These are phyloP conservation scores for Pythium brassicae DNA, from an alignment of 352 stramenopile species.

Conservation along the genomic window DNA sequence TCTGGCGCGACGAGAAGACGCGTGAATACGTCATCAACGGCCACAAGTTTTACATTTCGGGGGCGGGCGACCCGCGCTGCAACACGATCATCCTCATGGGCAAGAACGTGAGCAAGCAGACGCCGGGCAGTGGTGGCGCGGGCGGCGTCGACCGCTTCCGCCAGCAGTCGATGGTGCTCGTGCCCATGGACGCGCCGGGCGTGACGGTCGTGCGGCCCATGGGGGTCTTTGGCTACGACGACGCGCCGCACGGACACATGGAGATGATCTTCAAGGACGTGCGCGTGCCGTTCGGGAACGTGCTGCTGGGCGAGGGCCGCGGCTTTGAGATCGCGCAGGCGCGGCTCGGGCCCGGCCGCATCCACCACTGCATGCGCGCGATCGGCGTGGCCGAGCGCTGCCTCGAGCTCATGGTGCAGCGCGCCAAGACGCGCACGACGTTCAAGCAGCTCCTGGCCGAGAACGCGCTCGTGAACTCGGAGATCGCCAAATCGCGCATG, in stretches of 20 bases:
- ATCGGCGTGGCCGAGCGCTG: conserved; percentile 89
- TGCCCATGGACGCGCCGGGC: conserved; percentile 88
- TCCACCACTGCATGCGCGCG: conserved; percentile 98
- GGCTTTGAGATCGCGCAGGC: conserved; percentile 89
- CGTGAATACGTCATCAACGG: conserved; percentile 93
- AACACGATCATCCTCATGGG: conserved; percentile 87
- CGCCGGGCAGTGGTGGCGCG: conserved; percentile 10
- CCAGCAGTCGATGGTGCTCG: conserved; percentile 89
- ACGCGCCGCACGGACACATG: conserved; percentile 94
- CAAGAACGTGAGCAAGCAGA: conserved; percentile 40
- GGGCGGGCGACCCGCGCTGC: conserved; percentile 94
- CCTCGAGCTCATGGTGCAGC: conserved; percentile 80
- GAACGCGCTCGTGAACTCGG: conserved; percentile 72
- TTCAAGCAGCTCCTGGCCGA: conserved; percentile 94
- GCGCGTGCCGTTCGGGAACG: conserved; percentile 86
- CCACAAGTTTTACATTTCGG: conserved; percentile 96
- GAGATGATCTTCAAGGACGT: conserved; percentile 95
- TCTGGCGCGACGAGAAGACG: conserved; percentile 58
- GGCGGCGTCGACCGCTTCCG: conserved; percentile 53
- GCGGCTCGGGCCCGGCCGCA: conserved; percentile 93
- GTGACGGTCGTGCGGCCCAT: conserved; percentile 89
- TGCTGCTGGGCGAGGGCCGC: conserved; percentile 77
- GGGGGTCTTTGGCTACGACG: conserved; percentile 96
- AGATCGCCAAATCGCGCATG: conserved; percentile 79
- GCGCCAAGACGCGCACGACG: conserved; percentile 90